A percentile compares a stretch with the other conserved stretches of the same genome.
Evolutionary conservation across 2,329 filamentous ascomycete genomes (phyloP).

Genomic region (Aspergillus ochraceoroseus): DNA sequence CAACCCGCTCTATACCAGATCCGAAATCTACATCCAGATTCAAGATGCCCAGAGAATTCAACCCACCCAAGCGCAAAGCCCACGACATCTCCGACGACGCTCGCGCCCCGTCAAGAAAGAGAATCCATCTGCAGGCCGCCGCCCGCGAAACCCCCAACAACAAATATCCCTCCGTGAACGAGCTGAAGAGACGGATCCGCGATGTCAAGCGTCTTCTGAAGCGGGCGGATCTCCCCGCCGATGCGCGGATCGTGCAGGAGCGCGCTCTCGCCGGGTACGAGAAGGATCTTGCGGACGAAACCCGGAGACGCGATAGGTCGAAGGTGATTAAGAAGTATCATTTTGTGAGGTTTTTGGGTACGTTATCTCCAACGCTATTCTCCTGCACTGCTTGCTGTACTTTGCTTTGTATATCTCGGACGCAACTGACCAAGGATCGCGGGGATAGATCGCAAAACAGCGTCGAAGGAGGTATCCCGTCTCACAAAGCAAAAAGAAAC

Average conservation of each 20-base stretch:
- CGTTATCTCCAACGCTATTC: conserved; percentile 5
- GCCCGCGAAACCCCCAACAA: conserved; percentile 22
- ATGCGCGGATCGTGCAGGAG: conserved; percentile 55
- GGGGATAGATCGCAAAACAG: conserved; percentile 44
- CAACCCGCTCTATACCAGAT: no score
- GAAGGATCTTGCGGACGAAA: conserved; percentile 51
- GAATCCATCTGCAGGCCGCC: conserved; percentile 20
- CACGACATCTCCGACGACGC: conserved; percentile 25
- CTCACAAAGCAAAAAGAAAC: conserved; percentile 40
- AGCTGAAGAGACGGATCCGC: conserved; percentile 54
- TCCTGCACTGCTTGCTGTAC: no score
- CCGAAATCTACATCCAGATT: no score
- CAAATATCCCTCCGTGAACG: conserved; percentile 41
- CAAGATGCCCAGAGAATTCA: conserved; percentile 19
- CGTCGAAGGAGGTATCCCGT: conserved; percentile 38
- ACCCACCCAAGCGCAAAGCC: conserved; percentile 29
- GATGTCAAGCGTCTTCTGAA: conserved; percentile 52
- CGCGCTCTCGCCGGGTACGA: conserved; percentile 54
- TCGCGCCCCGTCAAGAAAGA: conserved; percentile 28
- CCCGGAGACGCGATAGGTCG: conserved; percentile 47
- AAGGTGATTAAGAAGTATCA: conserved; percentile 60
- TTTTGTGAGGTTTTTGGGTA: conserved; percentile 61
- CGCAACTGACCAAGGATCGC: no score
- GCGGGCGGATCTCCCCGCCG: conserved; percentile 49
- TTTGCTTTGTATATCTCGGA: no score